Conservation (phyloP, 371 early-diverging fungal species). For the Synchytrium microbalum region DNA sequence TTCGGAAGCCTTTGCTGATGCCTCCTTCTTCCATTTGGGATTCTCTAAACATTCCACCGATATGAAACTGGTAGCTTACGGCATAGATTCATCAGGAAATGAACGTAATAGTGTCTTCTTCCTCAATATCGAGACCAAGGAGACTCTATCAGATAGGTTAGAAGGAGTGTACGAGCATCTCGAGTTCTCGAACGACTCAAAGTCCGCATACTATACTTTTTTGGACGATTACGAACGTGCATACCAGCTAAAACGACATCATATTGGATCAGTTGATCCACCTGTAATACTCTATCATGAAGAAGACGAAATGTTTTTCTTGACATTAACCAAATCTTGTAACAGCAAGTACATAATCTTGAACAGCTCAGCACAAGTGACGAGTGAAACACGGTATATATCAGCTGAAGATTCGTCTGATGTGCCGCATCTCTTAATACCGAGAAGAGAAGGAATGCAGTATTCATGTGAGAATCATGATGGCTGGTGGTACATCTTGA, state of each 20-base stretch:
- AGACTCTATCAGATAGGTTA: slow-evolving; percentile 32
- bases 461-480: slow-evolving; percentile 44
- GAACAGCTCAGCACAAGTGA: slow-evolving; percentile 44
- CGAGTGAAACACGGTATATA: slow-evolving; percentile 48
- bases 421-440: slow-evolving; percentile 26
- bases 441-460: slow-evolving; percentile 38
- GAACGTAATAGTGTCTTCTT: slow-evolving; percentile 48
- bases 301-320: slow-evolving; percentile 49
- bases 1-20: slow-evolving; percentile 24
- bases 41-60: slow-evolving; percentile 47
- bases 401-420: slow-evolving; percentile 25
- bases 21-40: slow-evolving; percentile 45
- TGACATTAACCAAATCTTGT: slow-evolving; percentile 42
- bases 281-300: slow-evolving; percentile 50
- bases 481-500: slow-evolving; percentile 43
- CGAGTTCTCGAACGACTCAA: slow-evolving; percentile 44
- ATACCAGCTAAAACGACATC: slow-evolving; percentile 43
- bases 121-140: slow-evolving; percentile 36
- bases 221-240: slow-evolving; percentile 50
- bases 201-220: slow-evolving; percentile 39
- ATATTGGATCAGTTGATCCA: slow-evolving; percentile 29
- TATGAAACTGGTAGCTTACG: slow-evolving; percentile 42
- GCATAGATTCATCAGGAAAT: slow-evolving; percentile 46
- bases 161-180: slow-evolving; percentile 45
- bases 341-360: slow-evolving; percentile 43